phyloP scores from a whole-genome alignment of 306 rosid species.

The Quercus rubra region DNA sequence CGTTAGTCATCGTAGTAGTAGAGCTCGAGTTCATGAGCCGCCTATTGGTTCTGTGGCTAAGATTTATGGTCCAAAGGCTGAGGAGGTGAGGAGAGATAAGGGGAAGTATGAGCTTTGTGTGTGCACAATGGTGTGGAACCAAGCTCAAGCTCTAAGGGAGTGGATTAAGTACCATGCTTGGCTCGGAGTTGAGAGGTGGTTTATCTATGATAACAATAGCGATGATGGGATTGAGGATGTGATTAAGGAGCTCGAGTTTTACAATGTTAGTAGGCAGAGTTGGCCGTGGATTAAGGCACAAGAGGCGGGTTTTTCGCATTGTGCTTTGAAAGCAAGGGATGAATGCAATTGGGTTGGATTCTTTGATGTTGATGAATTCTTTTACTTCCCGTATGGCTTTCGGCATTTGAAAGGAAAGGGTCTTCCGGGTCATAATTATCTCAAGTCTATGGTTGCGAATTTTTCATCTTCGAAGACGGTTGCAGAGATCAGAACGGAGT shows the following conservation, averaged over 20 bases:
- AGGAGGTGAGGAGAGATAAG: slow-evolving; percentile 14
- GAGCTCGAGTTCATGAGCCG: slow-evolving; percentile 26
- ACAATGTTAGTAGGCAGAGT: slow-evolving; percentile 56
- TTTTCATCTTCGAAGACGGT: slow-evolving; percentile 44
- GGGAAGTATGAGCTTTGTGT: slow-evolving; percentile 69
- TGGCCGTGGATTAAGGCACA: slow-evolving; percentile 99
- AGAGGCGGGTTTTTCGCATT: slow-evolving; percentile 96
- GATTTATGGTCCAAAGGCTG: slow-evolving; percentile 19
- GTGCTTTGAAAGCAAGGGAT: slow-evolving; percentile 74
- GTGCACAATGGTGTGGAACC: slow-evolving; percentile 97
- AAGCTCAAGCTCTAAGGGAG: slow-evolving; percentile 69
- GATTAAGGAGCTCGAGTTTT: slow-evolving; percentile 50
- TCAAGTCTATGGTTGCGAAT: slow-evolving; percentile 49
- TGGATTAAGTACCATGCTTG: slow-evolving; percentile 93
- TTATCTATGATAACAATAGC: slow-evolving; percentile 91
- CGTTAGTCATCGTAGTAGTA: slow-evolving; percentile 27
- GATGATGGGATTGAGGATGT: slow-evolving; percentile 70
- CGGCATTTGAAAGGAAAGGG: slow-evolving; percentile 20
- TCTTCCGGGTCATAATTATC: slow-evolving; percentile 56
- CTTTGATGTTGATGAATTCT: slow-evolving; percentile 94
- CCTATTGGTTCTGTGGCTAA: slow-evolving; percentile 68
- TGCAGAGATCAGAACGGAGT: slow-evolving; percentile 78
- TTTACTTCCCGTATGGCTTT: slow-evolving; percentile 58
- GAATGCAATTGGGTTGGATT: slow-evolving; percentile 95
- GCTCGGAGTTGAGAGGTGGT: slow-evolving; percentile 94